Base-by-base conservation (phyloP, 768 basidiomycete species). In the Suillus weaverae region DNA sequence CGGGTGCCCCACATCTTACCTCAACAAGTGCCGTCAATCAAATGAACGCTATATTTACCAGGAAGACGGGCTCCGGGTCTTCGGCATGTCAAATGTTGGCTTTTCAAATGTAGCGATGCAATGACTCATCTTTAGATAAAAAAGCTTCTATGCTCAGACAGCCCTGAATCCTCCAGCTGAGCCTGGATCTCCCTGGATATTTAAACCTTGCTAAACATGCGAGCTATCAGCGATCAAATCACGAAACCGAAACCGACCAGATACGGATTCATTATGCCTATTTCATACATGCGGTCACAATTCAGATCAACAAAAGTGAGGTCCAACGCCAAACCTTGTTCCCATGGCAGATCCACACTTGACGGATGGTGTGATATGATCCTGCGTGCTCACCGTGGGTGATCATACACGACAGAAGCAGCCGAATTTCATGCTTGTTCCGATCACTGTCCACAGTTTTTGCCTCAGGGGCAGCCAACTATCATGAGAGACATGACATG, bases 191-290 rank as follows among this genome's bases (percentile, higher is more conserved):
- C 26, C 30, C 50, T 51, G 50, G 30, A 13, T n/a, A 16, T 51
- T 51, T 14, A 56, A 36, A 56, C 35, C 55, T 38, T 38, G 22
- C 36, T 38, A 16, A 26, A 56, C 55, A 56, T 36, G 55, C 55
- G 55, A 39, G 56, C 26, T 59, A 59, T 39, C 56, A 57, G 56
- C 56, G 56, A 59, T 59, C 56, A 59, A 30, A 39, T 59, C 51
- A 54, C 51, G 32, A 54, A 54, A 33, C 36, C n/a, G 35, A 56
- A 22, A 56, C 54, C 6, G 8, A 38, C 55, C 26, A 30, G 3
- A 39, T 59, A 18, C 18, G 16, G 53, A 6, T 18, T 26, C 38
- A 59, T 59, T 41, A 41, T 18, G 5, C 39, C 39, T 39, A 30
- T 57, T 57, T 57, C 14, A 39, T 30, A 22, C 36, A 56, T 3